Evolutionary conservation across 106 monocot genomes (phyloP), one percentile per base, ranked within the genome.

Genomic region (Allium cepa): DNA sequence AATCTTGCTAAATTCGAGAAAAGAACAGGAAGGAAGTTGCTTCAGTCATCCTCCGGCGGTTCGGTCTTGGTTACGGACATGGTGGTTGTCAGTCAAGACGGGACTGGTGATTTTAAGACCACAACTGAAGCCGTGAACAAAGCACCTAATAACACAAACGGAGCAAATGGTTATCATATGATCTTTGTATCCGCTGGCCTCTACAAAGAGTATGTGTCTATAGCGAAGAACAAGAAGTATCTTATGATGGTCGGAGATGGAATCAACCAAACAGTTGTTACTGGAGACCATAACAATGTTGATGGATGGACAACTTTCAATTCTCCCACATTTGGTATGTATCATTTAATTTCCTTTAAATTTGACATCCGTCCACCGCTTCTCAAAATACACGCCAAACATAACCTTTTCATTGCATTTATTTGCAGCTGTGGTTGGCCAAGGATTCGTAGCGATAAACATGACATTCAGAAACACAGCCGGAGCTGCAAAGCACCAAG

Each of bases 391-490:
- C 53, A 11, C 53, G 53, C 7, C 26, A 28, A 15, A 16, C 59
- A 26, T 82, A 73, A 55, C 53, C 53, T 15, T 7, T 55, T 12
- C 13, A 55, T 7, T 3, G 53, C 53, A 12, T 12, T 11, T 55
- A 2, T 15, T 55, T 76, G 75, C 75, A 92, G 92, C 83, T 59
- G 92, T 92, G 4, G 72, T 83, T 0, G 92, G 88, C 3, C 74
- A 88, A 78, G 92, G 88, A 9, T 88, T 92, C 60, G 85, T 85
- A 16, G 83, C 80, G 5, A 66, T 80, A 15, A 88, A 88, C 80
- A 77, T 92, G 66, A 85, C 88, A 2, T 71, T 92, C 61, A 65
- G 50, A 17, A 92, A 92, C 85, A 92, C 88, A 8, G 92, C 92
- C 17, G 92, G 88, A 11, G 64, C 92, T 0, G 53, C 49, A 0